Percentiles rank a stretch among this genome's conserved stretches.
phyloP scores from a whole-genome alignment of 305 asterid genomes.

The Fraxinus nigra region DNA sequence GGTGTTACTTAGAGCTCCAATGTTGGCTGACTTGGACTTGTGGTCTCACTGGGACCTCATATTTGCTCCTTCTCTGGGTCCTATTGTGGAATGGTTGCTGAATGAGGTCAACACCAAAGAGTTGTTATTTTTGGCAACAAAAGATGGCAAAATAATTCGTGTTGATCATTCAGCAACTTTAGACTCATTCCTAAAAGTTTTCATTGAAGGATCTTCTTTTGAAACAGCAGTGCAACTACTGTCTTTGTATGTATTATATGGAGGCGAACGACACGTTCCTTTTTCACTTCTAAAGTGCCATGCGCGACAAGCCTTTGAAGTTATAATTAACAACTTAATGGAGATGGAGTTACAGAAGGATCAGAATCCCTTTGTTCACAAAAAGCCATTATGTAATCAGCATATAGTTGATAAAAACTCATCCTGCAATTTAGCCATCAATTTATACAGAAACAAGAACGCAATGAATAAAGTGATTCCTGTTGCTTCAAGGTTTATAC shows the following conservation, averaged over 20 bases:
- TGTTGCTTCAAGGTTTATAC: conserved; percentile 59
- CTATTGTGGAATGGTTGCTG: conserved; percentile 79
- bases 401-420: conserved; percentile 23
- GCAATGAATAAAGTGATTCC: conserved; percentile 33
- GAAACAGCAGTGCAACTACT: conserved; percentile 75
- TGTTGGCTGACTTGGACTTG: conserved; percentile 69
- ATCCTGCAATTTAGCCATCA: conserved; percentile 26
- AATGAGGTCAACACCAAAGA: conserved; percentile 70
- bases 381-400: conserved; percentile 30
- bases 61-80: conserved; percentile 88
- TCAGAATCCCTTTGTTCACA: conserved; percentile 25
- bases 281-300: conserved; percentile 73
- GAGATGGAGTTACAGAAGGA: conserved; percentile 37
- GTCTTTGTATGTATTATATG: conserved; percentile 75
- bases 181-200: conserved; percentile 68
- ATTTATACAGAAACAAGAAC: conserved; percentile 29
- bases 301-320: conserved; percentile 69
- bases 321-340: conserved; percentile 41
- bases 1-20: conserved; percentile 73
- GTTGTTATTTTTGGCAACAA: conserved; percentile 73
- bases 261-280: conserved; percentile 76
- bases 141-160: conserved; percentile 79
- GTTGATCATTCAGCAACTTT: conserved; percentile 70
- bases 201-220: conserved; percentile 63
- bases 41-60: conserved; percentile 93